phyloP scores from a whole-genome alignment of 1,139 yeast genomes.

The Meyerozyma athensensis region DNA sequence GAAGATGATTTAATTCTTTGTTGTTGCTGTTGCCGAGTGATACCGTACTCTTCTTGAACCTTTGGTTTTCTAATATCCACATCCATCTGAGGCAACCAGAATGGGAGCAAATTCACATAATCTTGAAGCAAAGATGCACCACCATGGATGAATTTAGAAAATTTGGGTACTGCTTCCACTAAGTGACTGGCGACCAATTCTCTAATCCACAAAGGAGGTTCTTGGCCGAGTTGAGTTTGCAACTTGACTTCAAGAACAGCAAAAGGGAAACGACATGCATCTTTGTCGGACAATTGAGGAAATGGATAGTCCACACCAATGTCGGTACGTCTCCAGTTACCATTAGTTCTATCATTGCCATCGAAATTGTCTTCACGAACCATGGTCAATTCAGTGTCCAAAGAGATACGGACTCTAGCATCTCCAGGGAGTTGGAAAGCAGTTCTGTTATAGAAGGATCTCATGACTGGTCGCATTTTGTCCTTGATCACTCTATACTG shows the following conservation, averaged over 20 bases:
- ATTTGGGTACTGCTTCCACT: constrained; percentile 97
- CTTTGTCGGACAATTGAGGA: constrained; percentile 74
- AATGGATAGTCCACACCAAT: constrained; percentile 98
- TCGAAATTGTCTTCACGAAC: constrained; percentile 96
- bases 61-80: constrained; percentile 91
- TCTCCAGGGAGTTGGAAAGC: constrained; percentile 99
- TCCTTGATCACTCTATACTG: constrained; percentile 85
- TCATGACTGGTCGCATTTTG: constrained; percentile 85
- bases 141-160: constrained; percentile 95
- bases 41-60: constrained; percentile 60
- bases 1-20: constrained; percentile 31
- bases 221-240: constrained; percentile 97
- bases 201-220: constrained; percentile 96
- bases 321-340: constrained; percentile 97
- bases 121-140: constrained; percentile 85
- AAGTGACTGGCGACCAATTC: constrained; percentile 87
- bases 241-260: constrained; percentile 95
- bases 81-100: constrained; percentile 98
- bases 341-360: constrained; percentile 82
- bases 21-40: constrained; percentile 27
- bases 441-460: constrained; percentile 95
- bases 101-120: constrained; percentile 77
- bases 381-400: constrained; percentile 93
- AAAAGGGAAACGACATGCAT: constrained; percentile 90
- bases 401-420: constrained; percentile 95